phyloP scores from a whole-genome alignment of 2,329 filamentous ascomycete species.

The Colletotrichum orchidophilum region DNA sequence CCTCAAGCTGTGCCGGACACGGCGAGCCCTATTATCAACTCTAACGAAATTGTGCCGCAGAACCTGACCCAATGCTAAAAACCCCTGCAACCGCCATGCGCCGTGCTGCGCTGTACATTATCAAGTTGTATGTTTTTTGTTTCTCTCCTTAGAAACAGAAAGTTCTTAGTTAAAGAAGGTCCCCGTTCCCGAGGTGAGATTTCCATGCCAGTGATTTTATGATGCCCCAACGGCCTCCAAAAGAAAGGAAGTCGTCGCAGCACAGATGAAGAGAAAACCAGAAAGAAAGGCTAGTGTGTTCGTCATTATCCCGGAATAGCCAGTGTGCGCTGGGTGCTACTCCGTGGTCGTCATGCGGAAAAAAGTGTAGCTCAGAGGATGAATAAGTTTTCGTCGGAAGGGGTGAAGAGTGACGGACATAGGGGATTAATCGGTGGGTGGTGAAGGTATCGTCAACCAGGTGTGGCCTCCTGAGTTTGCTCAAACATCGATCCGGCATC shows the following conservation, averaged over 20 bases:
- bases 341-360: constrained; percentile 32
- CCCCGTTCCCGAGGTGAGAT: constrained; percentile 32
- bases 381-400: constrained; percentile 18
- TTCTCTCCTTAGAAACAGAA: constrained; percentile 27
- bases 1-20: constrained; percentile 25
- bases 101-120: constrained; percentile 51
- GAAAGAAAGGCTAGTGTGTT: constrained; percentile 37
- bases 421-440: constrained; percentile 14
- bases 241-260: constrained; percentile 23
- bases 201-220: constrained; percentile 36
- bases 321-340: constrained; percentile 28
- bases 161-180: constrained; percentile 25
- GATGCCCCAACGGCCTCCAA: constrained; percentile 21
- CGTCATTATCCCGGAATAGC: constrained; percentile 34
- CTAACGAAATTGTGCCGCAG: constrained; percentile 34
- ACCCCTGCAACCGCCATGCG: constrained; percentile 48
- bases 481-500: constrained; percentile 26
- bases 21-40: constrained; percentile 35
- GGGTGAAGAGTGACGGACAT: constrained; percentile 27
- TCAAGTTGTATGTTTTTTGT: constrained; percentile 39
- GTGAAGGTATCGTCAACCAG: constrained; percentile 12
- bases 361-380: constrained; percentile 30
- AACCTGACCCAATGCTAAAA: constrained; percentile 49
- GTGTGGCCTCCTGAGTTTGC: constrained; percentile 25
- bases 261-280: constrained; percentile 41